A percentile compares a stretch with the other conserved stretches of the same genome.
phyloP scores from a whole-genome alignment of 345 rosid species.

The Aquilaria sinensis region DNA sequence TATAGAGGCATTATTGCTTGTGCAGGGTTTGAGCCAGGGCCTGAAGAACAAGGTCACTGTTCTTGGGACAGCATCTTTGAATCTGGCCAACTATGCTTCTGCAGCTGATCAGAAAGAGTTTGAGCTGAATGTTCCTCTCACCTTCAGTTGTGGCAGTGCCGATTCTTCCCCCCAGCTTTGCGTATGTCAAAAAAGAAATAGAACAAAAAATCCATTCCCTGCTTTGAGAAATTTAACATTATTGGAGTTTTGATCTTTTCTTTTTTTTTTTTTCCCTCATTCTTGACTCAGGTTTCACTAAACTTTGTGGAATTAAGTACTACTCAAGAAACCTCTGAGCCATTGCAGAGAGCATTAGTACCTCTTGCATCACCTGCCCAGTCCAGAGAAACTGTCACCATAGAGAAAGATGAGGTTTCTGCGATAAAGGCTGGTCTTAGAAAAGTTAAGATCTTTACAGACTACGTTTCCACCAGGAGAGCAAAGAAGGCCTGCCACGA shows the following conservation, averaged over 20 bases:
- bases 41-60: conserved; percentile 40
- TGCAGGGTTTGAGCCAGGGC: conserved; percentile 63
- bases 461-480: conserved; percentile 59
- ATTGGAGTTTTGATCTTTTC: not conserved
- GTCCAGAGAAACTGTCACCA: conserved; percentile 35
- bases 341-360: conserved; percentile 44
- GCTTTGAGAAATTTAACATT: conserved; percentile 5
- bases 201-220: not conserved
- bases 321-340: conserved; percentile 43
- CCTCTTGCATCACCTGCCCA: conserved; percentile 49
- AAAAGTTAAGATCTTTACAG: conserved; percentile 74
- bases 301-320: conserved; percentile 70
- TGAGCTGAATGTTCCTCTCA: conserved; percentile 48
- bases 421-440: conserved; percentile 86
- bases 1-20: not conserved
- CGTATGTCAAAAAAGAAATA: conserved; percentile 33
- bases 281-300: conserved; percentile 54
- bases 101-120: conserved; percentile 39
- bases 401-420: conserved; percentile 69
- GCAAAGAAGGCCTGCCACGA: conserved; percentile 61
- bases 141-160: conserved; percentile 23
- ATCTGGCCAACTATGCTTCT: conserved; percentile 65
- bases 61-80: conserved; percentile 48
- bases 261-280: not conserved
- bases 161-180: conserved; percentile 45